Base-by-base conservation (phyloP, 1,139 yeast species). In the Blastobotrys serpentis region DNA sequence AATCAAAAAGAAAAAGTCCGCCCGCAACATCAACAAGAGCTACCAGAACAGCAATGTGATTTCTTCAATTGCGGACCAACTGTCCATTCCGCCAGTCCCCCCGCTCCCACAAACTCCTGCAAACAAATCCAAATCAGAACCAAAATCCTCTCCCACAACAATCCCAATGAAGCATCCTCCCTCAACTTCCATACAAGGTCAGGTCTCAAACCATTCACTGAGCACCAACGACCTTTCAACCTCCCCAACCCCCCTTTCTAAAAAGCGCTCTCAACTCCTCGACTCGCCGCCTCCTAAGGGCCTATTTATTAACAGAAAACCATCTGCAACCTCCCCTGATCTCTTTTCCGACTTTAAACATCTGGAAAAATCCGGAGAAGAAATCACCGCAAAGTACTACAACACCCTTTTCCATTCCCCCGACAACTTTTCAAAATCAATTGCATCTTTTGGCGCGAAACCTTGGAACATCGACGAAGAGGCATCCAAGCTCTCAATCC, bases 1-100 rank as follows among this genome's bases (percentile, higher is more conserved):
- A 44, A 52, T 47, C 14, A 34, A 30, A 42, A 48, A 50, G 21
- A 48, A 46, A 39, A 38, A 40, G 16, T 32, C 43, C 7, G 26
- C 44, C 13, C 16, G 32, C 6, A 45, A 45, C 40, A 34, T 43
- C 17, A 22, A 30, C 18, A 41, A 43, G 14, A 5, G 30, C 33
- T 18, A 41, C 21, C 32, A 42, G 26, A 16, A 14, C 13, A 11
- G 37, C 13, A 38, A 17, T 40, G n/a, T n/a, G n/a, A 7, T 21
- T 41, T 16, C 19, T 34, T 26, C 29, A 43, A 8, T 14, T 40
- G 22, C 23, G 18, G 21, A 18, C 13, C 40, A 36, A n/a, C 25
- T 36, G 8, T 13, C 23, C 7, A 18, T 19, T 4, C 40, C 40
- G 6, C 40, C 40, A 3, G 16, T 18, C 13, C 40, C 40, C 4